A percentile compares a stretch with the other conserved stretches of the same genome.
phyloP scores from a whole-genome alignment of 306 rosid genomes.

The Styphnolobium japonicum region DNA sequence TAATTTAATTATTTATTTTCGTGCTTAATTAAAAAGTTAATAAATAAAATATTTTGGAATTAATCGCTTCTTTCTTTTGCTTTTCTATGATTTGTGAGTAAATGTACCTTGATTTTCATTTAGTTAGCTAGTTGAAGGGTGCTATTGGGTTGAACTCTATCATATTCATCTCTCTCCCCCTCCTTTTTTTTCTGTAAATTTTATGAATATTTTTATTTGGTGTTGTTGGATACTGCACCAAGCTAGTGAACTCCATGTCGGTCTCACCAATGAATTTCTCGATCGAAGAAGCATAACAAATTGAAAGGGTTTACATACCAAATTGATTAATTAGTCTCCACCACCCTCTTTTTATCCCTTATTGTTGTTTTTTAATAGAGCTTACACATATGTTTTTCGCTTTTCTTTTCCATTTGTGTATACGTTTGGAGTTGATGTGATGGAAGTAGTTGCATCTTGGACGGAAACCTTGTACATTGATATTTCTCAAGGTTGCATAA shows the following conservation, averaged over 20 bases:
- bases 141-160: no score
- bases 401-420: not conserved
- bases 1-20: not conserved
- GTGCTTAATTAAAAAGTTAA: not conserved
- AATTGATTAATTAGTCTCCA: not conserved
- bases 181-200: not conserved
- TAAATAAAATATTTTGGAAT: not conserved
- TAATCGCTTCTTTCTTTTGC: slow-evolving; percentile 2
- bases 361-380: not conserved
- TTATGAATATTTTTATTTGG: not conserved
- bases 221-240: not conserved
- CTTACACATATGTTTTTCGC: not conserved
- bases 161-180: no score
- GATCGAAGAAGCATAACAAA: slow-evolving; percentile 13
- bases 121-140: not conserved
- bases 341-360: not conserved
- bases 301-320: not conserved
- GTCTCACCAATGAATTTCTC: not conserved
- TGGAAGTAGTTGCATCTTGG: slow-evolving; percentile 91
- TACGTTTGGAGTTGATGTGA: slow-evolving; percentile 93
- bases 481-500: slow-evolving; percentile 59
- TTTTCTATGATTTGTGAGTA: not conserved
- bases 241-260: not conserved
- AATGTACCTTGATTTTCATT: not conserved
- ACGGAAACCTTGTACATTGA: slow-evolving; percentile 74